These are phyloP conservation scores for Fusarium tricinctum DNA, from an alignment of 2,329 filamentous ascomycete species.

Conservation along the genomic window DNA sequence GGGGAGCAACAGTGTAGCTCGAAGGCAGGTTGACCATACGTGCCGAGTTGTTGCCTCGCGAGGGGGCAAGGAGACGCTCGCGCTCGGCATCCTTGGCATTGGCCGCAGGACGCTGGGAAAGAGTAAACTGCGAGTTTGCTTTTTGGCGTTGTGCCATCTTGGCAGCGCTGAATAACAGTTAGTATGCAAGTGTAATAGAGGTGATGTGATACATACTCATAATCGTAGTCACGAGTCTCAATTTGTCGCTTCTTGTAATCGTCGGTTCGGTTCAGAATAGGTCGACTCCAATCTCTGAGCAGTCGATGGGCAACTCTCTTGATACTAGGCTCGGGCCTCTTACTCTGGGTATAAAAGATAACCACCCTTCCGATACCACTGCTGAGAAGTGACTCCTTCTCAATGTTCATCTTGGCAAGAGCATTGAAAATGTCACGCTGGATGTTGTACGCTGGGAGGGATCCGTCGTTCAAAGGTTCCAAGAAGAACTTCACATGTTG, in stretches of 20 bases:
- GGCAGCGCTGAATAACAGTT: conserved; percentile 61
- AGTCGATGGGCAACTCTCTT: conserved; percentile 94
- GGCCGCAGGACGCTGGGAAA: conserved; percentile 64
- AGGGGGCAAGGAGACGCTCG: conserved; percentile 70
- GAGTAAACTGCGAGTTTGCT: conserved; percentile 63
- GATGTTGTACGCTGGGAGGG: conserved; percentile 95
- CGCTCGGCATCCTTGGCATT: conserved; percentile 66
- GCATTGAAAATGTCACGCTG: conserved; percentile 93
- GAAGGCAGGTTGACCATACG: conserved; percentile 67
- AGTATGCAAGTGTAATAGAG: conserved; percentile 3
- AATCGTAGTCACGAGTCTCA: conserved; percentile 74
- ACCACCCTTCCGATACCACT: conserved; percentile 97
- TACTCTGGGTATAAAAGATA: conserved; percentile 96
- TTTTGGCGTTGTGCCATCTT: conserved; percentile 66
- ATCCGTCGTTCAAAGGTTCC: conserved; percentile 93
- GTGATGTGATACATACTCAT: conserved; percentile 62
- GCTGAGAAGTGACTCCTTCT: conserved; percentile 89
- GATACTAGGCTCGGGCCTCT: conserved; percentile 87
- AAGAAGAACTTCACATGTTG: conserved; percentile 98
- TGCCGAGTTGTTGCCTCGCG: conserved; percentile 68
- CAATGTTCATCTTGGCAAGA: conserved; percentile 84
- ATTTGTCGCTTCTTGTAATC: conserved; percentile 90
- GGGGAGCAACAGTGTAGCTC: conserved; percentile 72
- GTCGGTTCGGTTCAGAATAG: conserved; percentile 92
- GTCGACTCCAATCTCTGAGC: conserved; percentile 95